Evolutionary conservation across 2,329 filamentous ascomycete species (phyloP).

Genomic region (Neonectria hederae): DNA sequence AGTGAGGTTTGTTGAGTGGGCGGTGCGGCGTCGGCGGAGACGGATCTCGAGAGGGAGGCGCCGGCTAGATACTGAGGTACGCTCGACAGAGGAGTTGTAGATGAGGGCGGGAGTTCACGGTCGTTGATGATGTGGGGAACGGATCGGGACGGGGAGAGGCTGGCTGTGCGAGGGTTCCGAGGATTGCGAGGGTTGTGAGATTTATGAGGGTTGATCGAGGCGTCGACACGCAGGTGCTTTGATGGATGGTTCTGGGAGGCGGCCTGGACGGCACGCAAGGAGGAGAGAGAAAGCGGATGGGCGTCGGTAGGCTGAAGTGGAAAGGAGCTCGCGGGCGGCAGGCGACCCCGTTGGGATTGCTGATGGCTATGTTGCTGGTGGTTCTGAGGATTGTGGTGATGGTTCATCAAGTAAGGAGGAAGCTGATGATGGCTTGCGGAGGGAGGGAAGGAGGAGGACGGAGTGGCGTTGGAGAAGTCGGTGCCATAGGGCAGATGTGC

Average conservation of each 20-base stretch:
- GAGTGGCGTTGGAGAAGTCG: constrained; percentile 28
- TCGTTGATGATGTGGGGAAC: constrained; percentile 25
- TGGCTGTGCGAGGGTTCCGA: constrained; percentile 18
- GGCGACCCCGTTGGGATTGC: constrained; percentile 32
- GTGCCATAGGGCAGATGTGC: constrained; percentile 28
- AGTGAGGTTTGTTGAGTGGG: constrained; percentile 45
- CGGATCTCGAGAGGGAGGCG: constrained; percentile 41
- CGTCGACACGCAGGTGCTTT: constrained; percentile 29
- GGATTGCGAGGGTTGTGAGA: background rate
- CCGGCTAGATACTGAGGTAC: constrained; percentile 33
- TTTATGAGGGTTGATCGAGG: constrained; percentile 23
- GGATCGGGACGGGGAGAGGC: constrained; percentile 31
- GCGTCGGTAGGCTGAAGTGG: constrained; percentile 26
- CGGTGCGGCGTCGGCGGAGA: constrained; percentile 44
- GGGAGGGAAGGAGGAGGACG: constrained; percentile 34
- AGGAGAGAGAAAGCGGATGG: constrained; percentile 39
- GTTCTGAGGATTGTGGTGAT: constrained; percentile 25
- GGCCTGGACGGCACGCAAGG: constrained; percentile 37
- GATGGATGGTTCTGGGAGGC: constrained; percentile 26
- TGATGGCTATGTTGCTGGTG: constrained; percentile 25
- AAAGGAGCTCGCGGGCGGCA: constrained; percentile 39
- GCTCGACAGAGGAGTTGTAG: constrained; percentile 36
- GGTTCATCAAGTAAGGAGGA: constrained; percentile 33
- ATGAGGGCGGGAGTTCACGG: constrained; percentile 32
- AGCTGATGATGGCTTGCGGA: constrained; percentile 34